phyloP scores from a whole-genome alignment of 495 filamentous ascomycete species.

The Hypoxylon perforatum region DNA sequence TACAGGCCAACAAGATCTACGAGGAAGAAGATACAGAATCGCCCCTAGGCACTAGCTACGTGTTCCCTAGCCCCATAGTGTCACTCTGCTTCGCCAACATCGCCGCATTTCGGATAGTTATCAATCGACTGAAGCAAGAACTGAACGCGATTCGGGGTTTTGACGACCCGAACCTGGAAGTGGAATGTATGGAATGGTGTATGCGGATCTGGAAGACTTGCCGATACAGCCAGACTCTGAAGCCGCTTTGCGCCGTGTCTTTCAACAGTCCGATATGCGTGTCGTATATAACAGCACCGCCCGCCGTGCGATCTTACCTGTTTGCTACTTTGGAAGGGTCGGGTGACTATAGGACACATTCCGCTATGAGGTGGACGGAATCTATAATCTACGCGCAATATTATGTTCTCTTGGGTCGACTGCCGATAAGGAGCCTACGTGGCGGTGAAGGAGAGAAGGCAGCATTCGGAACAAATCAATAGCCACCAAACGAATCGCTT shows the following conservation, averaged over 20 bases:
- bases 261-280: constrained; percentile 19
- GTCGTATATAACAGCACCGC: constrained; percentile 17
- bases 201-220: constrained; percentile 13
- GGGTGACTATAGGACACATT: constrained; percentile 7
- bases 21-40: constrained; percentile 20
- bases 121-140: constrained; percentile 18
- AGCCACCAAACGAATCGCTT: no score
- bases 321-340: constrained; percentile 9
- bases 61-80: constrained; percentile 5
- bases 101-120: constrained; percentile 15
- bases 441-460: background rate
- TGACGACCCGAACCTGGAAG: constrained; percentile 15
- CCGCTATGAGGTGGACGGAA: constrained; percentile 6
- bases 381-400: constrained; percentile 4
- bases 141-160: constrained; percentile 19
- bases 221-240: constrained; percentile 22
- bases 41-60: constrained; percentile 16
- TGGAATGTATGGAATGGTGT: constrained; percentile 20
- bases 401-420: constrained; percentile 9
- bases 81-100: constrained; percentile 24
- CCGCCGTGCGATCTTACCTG: constrained; percentile 1
- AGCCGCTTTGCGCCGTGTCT: constrained; percentile 12
- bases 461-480: background rate
- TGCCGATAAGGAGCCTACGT: background rate
- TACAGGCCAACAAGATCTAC: constrained; percentile 11